phyloP scores from a whole-genome alignment of 108 stramenopile genomes.

The Nitzschia sp. region DNA sequence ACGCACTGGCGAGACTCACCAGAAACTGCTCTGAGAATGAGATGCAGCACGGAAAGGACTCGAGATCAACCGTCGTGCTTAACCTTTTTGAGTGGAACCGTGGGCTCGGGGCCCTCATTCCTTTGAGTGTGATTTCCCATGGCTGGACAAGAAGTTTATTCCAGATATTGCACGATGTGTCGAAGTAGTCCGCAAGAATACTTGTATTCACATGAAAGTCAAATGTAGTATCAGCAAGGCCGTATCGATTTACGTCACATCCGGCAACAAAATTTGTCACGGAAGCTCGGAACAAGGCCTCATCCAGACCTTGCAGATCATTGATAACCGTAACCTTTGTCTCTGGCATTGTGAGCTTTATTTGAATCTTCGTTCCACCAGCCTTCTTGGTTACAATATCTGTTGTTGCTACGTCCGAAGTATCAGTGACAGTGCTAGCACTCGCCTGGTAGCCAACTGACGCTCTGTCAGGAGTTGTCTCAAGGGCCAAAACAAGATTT shows the following conservation, averaged over 20 bases:
- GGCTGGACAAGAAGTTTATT: conserved; percentile 60
- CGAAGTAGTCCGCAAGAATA: conserved; percentile 81
- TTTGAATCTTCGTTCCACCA: conserved; percentile 20
- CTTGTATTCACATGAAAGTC: conserved; percentile 41
- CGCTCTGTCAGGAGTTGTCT: neutral
- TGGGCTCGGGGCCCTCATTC: conserved; percentile 42
- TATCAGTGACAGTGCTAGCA: conserved; percentile 1
- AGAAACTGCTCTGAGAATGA: conserved; percentile 87
- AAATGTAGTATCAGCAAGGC: conserved; percentile 28
- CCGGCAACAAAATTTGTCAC: conserved; percentile 58
- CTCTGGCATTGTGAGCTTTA: conserved; percentile 69
- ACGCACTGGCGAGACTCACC: conserved; percentile 70
- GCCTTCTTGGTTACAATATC: neutral
- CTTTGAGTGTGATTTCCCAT: conserved; percentile 77
- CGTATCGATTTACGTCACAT: conserved; percentile 10
- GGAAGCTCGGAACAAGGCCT: conserved; percentile 72
- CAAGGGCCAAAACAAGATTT: conserved; percentile 59
- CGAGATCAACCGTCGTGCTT: conserved; percentile 72
- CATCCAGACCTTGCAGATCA: conserved; percentile 85
- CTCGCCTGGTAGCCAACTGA: conserved; percentile 4
- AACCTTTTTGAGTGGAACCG: conserved; percentile 51
- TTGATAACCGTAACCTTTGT: conserved; percentile 69
- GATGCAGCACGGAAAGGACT: conserved; percentile 69
- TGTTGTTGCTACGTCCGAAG: neutral
- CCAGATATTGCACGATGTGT: conserved; percentile 63